Conservation (phyloP, 2,329 filamentous ascomycete species). For the Diaporthe velutina region DNA sequence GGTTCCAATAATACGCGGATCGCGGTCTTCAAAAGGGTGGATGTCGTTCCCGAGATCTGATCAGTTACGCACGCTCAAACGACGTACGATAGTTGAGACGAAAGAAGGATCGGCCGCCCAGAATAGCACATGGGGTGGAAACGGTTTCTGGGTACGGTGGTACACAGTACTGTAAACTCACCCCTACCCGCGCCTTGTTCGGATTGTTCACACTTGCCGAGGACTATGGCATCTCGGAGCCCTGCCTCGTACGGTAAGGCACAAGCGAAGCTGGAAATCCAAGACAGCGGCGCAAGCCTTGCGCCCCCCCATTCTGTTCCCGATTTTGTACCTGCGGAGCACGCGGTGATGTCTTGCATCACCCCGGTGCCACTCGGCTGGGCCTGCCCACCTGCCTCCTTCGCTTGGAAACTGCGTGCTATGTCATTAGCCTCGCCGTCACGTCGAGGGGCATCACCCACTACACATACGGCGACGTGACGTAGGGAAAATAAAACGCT, state of each 20-base stretch:
- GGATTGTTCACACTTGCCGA: slow-evolving; percentile 18
- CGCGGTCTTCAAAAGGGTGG: slow-evolving; percentile 6
- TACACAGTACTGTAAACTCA: background rate
- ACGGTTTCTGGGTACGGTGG: slow-evolving; percentile 1
- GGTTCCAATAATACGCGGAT: background rate
- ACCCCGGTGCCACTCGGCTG: slow-evolving; percentile 24
- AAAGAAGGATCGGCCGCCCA: slow-evolving; percentile 22
- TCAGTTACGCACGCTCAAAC: slow-evolving; percentile 19
- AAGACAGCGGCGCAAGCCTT: slow-evolving; percentile 18
- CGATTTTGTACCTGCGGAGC: slow-evolving; percentile 16
- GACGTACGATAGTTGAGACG: slow-evolving; percentile 26
- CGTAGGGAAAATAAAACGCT: slow-evolving; percentile 5
- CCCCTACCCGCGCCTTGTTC: slow-evolving; percentile 24
- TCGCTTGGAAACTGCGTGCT: slow-evolving; percentile 1
- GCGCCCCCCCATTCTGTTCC: slow-evolving; percentile 13
- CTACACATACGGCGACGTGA: slow-evolving; percentile 7
- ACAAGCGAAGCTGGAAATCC: slow-evolving; percentile 10
- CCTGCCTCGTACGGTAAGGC: slow-evolving; percentile 28
- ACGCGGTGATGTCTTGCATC: slow-evolving; percentile 25
- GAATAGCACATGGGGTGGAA: slow-evolving; percentile 26
- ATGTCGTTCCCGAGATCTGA: slow-evolving; percentile 24
- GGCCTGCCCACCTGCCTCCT: slow-evolving; percentile 28
- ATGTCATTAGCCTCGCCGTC: slow-evolving; percentile 17
- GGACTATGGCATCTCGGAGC: slow-evolving; percentile 7
- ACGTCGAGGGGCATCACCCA: background rate